Evolutionary conservation across 768 basidiomycete species (phyloP).

Genomic region (Kwoniella shandongensis): DNA sequence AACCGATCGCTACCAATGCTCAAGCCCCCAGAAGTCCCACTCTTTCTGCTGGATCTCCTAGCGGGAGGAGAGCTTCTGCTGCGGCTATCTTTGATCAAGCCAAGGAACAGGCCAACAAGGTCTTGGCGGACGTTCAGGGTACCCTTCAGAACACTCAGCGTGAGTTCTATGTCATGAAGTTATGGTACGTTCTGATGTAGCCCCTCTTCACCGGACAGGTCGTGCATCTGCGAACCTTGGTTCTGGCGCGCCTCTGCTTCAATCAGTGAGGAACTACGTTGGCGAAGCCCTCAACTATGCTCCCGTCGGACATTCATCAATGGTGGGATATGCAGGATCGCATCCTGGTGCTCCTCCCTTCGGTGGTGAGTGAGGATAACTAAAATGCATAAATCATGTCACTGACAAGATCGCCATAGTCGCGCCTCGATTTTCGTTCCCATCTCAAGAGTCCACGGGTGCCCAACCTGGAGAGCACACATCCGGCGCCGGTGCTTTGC

Average conservation of each 20-base stretch:
- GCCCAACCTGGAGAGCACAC: constrained; percentile 38
- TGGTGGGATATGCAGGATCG: no score
- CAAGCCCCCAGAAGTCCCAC: neutral
- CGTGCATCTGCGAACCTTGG: constrained; percentile 17
- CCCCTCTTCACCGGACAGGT: no score
- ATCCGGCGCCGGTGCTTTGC: constrained; percentile 41
- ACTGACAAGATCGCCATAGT: constrained; percentile 4
- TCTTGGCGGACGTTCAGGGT: constrained; percentile 23
- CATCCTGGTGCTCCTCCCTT: no score
- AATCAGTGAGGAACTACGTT: neutral
- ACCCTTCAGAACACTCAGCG: constrained; percentile 25
- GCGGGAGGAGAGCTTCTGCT: constrained; percentile 9
- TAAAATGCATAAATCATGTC: neutral
- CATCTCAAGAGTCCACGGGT: constrained; percentile 38
- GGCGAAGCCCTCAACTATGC: constrained; percentile 1
- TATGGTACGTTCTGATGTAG: no score
- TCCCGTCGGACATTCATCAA: neutral
- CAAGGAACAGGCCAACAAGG: constrained; percentile 26
- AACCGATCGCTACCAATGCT: no score
- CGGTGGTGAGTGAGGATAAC: no score
- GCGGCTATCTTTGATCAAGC: constrained; percentile 26
- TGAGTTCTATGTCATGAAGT: constrained; percentile 1
- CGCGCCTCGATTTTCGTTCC: constrained; percentile 30
- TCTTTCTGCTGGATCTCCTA: neutral
- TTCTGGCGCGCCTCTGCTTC: neutral